Percentiles rank a stretch among this genome's conserved stretches.
These are phyloP conservation scores for Blastocystis sp. DNA, from an alignment of 352 stramenopile species.

Conservation along the genomic window DNA sequence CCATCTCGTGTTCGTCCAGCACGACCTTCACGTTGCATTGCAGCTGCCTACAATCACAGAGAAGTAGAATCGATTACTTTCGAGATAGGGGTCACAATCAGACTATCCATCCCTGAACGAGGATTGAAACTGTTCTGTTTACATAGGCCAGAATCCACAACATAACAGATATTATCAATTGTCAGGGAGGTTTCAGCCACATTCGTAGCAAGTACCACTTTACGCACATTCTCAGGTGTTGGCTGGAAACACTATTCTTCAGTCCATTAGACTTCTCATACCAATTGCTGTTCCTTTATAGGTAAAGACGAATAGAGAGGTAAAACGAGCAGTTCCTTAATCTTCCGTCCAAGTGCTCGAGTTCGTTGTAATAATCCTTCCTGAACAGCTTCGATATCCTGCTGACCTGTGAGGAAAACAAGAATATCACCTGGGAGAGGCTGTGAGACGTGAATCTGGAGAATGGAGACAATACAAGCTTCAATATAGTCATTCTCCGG, in stretches of 20 bases:
- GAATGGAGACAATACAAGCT: constrained; percentile 88
- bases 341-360: constrained; percentile 84
- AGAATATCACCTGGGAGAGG: constrained; percentile 89
- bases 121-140: constrained; percentile 99
- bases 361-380: constrained; percentile 87
- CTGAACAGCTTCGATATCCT: constrained; percentile 95
- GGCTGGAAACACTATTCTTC: constrained; percentile 93
- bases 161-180: constrained; percentile 96
- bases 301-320: constrained; percentile 96
- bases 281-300: constrained; percentile 82
- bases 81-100: constrained; percentile 92
- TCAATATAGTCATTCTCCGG: constrained; percentile 97
- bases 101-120: constrained; percentile 92
- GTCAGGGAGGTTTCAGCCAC: constrained; percentile 98
- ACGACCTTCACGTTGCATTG: constrained; percentile 86
- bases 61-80: constrained; percentile 67
- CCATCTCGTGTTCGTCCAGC: constrained; percentile 89
- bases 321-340: constrained; percentile 93
- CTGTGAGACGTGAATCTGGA: constrained; percentile 98
- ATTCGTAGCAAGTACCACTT: constrained; percentile 97
- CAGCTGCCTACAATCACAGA: constrained; percentile 71
- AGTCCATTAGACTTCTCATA: not conserved
- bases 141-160: constrained; percentile 98
- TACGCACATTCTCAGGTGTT: constrained; percentile 85
- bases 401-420: constrained; percentile 96